Evolutionary conservation across 1,284 basidiomycete genomes (phyloP).

Genomic region (Coniferiporia sulphurascens): DNA sequence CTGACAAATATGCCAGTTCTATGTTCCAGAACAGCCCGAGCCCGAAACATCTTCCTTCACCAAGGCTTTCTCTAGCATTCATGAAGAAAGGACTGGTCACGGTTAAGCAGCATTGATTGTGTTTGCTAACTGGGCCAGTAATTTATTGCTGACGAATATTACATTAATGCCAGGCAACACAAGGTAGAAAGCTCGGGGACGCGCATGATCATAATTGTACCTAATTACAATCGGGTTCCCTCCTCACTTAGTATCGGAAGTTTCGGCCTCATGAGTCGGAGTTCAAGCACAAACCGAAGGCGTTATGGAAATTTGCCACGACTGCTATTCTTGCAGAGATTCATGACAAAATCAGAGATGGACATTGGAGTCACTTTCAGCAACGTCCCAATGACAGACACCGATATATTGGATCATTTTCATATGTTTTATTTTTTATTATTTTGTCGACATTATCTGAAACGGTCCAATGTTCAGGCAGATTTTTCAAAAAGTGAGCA

Average conservation of each 20-base stretch:
- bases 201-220: neutral
- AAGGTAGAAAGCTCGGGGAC: constrained; percentile 45
- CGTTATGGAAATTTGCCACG: constrained; percentile 79
- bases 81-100: constrained; percentile 12
- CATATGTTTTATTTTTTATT: too few relatives aligned
- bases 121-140: neutral
- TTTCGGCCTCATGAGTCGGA: constrained; percentile 67
- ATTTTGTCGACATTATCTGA: too few relatives aligned
- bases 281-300: constrained; percentile 65
- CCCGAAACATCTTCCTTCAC: constrained; percentile 16
- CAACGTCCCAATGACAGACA: constrained; percentile 86
- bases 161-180: constrained; percentile 89
- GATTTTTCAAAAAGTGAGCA: too few relatives aligned
- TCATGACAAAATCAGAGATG: constrained; percentile 82
- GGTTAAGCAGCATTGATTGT: constrained; percentile 2
- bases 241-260: constrained; percentile 63
- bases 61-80: constrained; percentile 13
- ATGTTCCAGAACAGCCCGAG: constrained; percentile 21
- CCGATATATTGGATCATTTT: too few relatives aligned
- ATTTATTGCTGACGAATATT: constrained; percentile 91
- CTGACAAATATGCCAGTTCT: constrained; percentile 14
- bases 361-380: constrained; percentile 91
- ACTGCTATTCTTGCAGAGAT: constrained; percentile 84
- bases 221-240: constrained; percentile 16
- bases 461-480: too few relatives aligned